Base-by-base conservation (phyloP, 768 basidiomycete species). In the Mycena capillaripes region DNA sequence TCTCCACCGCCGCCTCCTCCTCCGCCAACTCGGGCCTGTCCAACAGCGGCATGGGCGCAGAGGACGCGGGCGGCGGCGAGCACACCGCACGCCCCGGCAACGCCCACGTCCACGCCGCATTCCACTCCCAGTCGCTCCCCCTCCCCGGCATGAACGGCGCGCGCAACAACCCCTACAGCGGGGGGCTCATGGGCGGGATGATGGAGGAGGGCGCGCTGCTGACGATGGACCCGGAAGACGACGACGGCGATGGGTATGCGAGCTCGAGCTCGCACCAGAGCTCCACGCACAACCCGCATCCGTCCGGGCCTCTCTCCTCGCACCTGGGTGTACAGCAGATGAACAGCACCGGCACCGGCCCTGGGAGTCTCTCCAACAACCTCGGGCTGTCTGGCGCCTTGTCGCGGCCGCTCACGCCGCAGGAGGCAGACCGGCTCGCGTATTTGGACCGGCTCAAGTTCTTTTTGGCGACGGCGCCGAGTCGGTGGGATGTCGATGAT, bases 381-480 rank as follows among this genome's bases (percentile, higher is more conserved):
- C 42, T 44, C 12, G 29, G 42, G 11, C 78, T 86, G n/a, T 79
- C 83, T 16, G 76, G 79, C 19, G 86, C 46, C 12, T n/a, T 48
- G 2, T 25, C 23, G n/a, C 11, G 46, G 46, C n/a, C 46, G 21
- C 86, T 95, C 57, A 89, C 87, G 8, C 78, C 87, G 1, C 83
- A 88, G 59, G 94, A 95, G 79, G 89, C 91, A 67, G 92, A 93
- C 25, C 86, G 89, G 29, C 84, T 96, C 48, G 89, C 89, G n/a
- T 87, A 93, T 74, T 88, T 97, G 25, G 94, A 97, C 76, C 82
- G 90, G 25, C 93, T 97, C 81, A 96, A 96, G 83, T 93, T 92
- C 83, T 97, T 97, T 83, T 90, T 97, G 53, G 93, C 94, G 19
- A 95, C 94, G 14, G 95, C 93, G 10, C 96, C 92, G 3, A 92